phyloP scores from a whole-genome alignment of 345 rosid genomes.

The Brassica juncea region DNA sequence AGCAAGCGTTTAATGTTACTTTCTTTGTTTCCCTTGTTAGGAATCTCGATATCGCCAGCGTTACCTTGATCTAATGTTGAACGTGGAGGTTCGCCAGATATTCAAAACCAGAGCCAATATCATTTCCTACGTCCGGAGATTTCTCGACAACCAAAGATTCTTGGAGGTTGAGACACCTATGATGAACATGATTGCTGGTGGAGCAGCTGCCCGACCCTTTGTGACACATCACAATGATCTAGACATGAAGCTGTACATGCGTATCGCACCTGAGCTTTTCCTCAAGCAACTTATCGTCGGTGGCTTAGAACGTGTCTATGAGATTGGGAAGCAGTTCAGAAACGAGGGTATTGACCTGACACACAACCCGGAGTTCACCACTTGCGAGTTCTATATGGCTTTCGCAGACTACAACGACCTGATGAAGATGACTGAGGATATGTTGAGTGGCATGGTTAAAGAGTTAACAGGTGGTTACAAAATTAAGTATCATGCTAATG shows the following conservation, averaged over 20 bases:
- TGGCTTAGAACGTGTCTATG: slow-evolving; percentile 88
- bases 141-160: slow-evolving; percentile 70
- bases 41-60: slow-evolving; percentile 96
- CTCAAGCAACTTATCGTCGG: slow-evolving; percentile 93
- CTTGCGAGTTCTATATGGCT: slow-evolving; percentile 93
- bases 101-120: slow-evolving; percentile 72
- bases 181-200: slow-evolving; percentile 99
- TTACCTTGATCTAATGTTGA: slow-evolving; percentile 83
- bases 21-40: slow-evolving; percentile 37
- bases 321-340: slow-evolving; percentile 95
- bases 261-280: slow-evolving; percentile 92
- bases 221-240: slow-evolving; percentile 93
- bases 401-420: slow-evolving; percentile 81
- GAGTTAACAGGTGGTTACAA: slow-evolving; percentile 82
- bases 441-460: slow-evolving; percentile 94
- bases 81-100: slow-evolving; percentile 72
- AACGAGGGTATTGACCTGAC: slow-evolving; percentile 99
- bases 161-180: slow-evolving; percentile 97
- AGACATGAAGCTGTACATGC: slow-evolving; percentile 85
- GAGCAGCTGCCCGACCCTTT: slow-evolving; percentile 97
- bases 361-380: slow-evolving; percentile 97
- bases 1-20: neutral
- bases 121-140: slow-evolving; percentile 58
- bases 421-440: slow-evolving; percentile 71
- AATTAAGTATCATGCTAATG: slow-evolving; percentile 85